Conservation (phyloP, 2,329 filamentous ascomycete species). For the Stachybotrys chartarum region DNA sequence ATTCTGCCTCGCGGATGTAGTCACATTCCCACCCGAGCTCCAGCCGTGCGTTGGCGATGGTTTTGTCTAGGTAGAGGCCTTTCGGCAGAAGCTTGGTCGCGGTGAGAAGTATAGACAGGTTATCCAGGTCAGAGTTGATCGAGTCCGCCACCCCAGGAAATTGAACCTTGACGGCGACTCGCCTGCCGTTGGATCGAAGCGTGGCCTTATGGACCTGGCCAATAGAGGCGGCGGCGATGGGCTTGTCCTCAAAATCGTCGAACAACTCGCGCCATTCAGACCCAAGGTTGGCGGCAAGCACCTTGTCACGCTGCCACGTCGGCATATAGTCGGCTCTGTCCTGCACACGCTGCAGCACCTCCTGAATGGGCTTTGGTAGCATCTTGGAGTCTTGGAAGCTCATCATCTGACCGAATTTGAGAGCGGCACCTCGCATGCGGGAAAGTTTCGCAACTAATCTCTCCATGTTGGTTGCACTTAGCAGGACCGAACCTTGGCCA, state of each 20-base stretch:
- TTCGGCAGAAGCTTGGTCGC: constrained; percentile 85
- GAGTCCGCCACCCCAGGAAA: constrained; percentile 94
- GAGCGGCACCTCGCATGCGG: constrained; percentile 91
- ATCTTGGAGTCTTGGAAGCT: constrained; percentile 97
- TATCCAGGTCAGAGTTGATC: constrained; percentile 94
- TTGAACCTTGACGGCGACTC: constrained; percentile 92
- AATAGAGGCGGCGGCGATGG: constrained; percentile 92
- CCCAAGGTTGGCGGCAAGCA: constrained; percentile 73
- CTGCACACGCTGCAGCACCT: constrained; percentile 89
- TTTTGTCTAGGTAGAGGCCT: constrained; percentile 92
- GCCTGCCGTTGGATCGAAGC: constrained; percentile 64
- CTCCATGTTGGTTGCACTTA: constrained; percentile 88
- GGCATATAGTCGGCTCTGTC: constrained; percentile 99
- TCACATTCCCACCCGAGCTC: constrained; percentile 98
- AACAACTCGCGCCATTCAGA: constrained; percentile 80
- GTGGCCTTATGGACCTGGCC: constrained; percentile 89
- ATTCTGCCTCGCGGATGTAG: constrained; percentile 82
- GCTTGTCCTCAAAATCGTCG: constrained; percentile 77
- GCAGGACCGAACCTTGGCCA: constrained; percentile 67
- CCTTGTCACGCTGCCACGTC: constrained; percentile 80
- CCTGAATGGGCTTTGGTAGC: constrained; percentile 78
- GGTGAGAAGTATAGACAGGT: constrained; percentile 82
- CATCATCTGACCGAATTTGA: constrained; percentile 97
- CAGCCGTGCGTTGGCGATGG: constrained; percentile 86
- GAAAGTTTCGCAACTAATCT: constrained; percentile 87